Evolutionary conservation across 2,329 filamentous ascomycete genomes (phyloP), one percentile per base, ranked within the genome.

Genomic region (Aspergillus udagawae): DNA sequence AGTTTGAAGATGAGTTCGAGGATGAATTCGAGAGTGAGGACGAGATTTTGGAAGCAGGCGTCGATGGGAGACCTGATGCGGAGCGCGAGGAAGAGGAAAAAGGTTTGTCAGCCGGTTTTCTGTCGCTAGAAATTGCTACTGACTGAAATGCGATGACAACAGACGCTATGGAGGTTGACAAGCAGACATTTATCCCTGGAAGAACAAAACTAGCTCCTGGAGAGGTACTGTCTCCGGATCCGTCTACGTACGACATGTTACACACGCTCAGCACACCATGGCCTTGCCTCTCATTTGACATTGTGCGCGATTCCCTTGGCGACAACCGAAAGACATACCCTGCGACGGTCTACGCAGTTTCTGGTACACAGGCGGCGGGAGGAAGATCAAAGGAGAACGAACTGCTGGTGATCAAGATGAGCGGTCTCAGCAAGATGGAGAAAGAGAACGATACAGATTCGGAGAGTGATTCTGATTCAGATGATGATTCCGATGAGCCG

Each of bases 211-310:
- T 97, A 62, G 91, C 91, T 63, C 87, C 91, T 12, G 93, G 92
- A 67, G 92, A 97, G 80, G 92, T 91, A 4, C 83, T 99, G 56
- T 86, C 92, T 3, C 93, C 94, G 14, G 94, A 99, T 76, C 82
- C 90, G 58, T 91, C 90, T n/a, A 93, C 93, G 5, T 99, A 99
- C 79, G 89, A 97, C 73, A 95, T 99, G 92, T 86, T 99, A 58
- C 94, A 99, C 80, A 91, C 86, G 60, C 84, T 99, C 62, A 94
- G 89, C 75, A 92, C 92, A 7, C 92, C 92, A 1, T 99, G 94
- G 94, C 94, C 94, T 3, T 99, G 94, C 73, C 83, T 99, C 17
- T 97, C 93, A 1, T 96, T 97, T 76, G 94, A 97, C 73, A 88
- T 99, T 59, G 77, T 99, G 61, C 87, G 83, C 67, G 94, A 99